A percentile compares a stretch with the other conserved stretches of the same genome.
Evolutionary conservation across 179 eudicot genomes (phyloP).

Genomic region (Amaranthus tricolor): DNA sequence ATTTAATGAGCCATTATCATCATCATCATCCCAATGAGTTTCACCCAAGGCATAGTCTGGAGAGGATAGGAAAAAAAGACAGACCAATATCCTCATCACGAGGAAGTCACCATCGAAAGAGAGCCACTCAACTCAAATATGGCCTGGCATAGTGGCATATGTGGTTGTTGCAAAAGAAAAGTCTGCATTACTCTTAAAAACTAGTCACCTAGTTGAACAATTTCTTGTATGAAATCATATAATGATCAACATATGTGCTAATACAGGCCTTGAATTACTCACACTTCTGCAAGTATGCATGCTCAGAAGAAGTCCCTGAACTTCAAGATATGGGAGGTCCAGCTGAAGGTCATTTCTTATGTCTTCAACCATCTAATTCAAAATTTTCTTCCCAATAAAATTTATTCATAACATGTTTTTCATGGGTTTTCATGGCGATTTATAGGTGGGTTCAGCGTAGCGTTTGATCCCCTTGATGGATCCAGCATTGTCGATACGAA

Average conservation of each 20-base stretch:
- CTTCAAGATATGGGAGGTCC: slow-evolving; percentile 99
- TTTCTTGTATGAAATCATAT: slow-evolving; percentile 4
- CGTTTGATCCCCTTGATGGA: slow-evolving; percentile 98
- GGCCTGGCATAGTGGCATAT: too few relatives aligned
- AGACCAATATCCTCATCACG: too few relatives aligned
- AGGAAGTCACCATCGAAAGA: too few relatives aligned
- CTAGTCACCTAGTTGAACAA: background rate
- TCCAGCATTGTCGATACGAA: slow-evolving; percentile 98
- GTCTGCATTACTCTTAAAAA: background rate
- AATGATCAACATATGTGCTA: background rate
- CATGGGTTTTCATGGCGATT: background rate
- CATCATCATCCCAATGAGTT: too few relatives aligned
- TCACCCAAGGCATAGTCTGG: too few relatives aligned
- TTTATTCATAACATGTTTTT: background rate
- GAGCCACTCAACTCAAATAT: too few relatives aligned
- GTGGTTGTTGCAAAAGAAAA: too few relatives aligned
- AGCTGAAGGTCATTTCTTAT: slow-evolving; percentile 49
- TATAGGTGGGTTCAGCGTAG: slow-evolving; percentile 97
- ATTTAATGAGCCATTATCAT: too few relatives aligned
- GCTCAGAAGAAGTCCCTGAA: slow-evolving; percentile 97
- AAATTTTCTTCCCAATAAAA: too few relatives aligned
- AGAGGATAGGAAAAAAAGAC: too few relatives aligned
- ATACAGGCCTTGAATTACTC: slow-evolving; percentile 83
- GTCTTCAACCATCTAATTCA: background rate
- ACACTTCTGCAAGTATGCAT: slow-evolving; percentile 97